These are phyloP conservation scores for Raphanus raphanistrum DNA, from an alignment of 345 rosid genomes.

Conservation along the genomic window DNA sequence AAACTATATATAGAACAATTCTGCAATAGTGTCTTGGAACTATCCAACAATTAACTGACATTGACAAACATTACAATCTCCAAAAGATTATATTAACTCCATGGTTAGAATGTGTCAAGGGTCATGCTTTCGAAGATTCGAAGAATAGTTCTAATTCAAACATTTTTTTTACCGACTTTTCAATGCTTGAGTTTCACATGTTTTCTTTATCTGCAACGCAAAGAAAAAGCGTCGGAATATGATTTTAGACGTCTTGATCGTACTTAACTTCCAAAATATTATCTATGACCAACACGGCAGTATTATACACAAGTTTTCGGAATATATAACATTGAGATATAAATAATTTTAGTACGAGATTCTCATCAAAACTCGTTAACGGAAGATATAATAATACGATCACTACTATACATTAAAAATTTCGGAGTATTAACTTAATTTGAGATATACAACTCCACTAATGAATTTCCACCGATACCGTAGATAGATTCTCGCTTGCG, in stretches of 20 bases:
- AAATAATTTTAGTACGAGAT: too few species aligned
- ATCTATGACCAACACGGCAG: too few species aligned
- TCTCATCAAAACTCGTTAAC: too few species aligned
- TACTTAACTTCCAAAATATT: neutral
- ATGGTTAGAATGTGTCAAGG: neutral
- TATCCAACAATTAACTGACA: slow-evolving; percentile 18
- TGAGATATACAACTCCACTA: too few species aligned
- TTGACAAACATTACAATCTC: neutral
- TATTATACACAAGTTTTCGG: too few species aligned
- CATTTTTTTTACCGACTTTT: slow-evolving; percentile 11
- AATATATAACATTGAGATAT: too few species aligned
- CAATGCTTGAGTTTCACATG: slow-evolving; percentile 14
- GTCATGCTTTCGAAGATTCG: neutral
- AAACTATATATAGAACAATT: slow-evolving; percentile 10
- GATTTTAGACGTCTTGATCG: neutral
- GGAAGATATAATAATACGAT: too few species aligned
- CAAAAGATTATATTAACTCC: neutral
- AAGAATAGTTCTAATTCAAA: slow-evolving; percentile 6
- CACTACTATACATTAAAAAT: too few species aligned
- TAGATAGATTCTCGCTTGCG: too few species aligned
- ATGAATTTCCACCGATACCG: too few species aligned
- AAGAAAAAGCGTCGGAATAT: neutral
- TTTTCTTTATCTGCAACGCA: neutral
- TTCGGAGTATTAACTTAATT: too few species aligned
- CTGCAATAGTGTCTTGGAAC: neutral